These are phyloP conservation scores for Pseudogymnoascus sp. DNA, from an alignment of 2,329 filamentous ascomycete species.

Conservation along the genomic window DNA sequence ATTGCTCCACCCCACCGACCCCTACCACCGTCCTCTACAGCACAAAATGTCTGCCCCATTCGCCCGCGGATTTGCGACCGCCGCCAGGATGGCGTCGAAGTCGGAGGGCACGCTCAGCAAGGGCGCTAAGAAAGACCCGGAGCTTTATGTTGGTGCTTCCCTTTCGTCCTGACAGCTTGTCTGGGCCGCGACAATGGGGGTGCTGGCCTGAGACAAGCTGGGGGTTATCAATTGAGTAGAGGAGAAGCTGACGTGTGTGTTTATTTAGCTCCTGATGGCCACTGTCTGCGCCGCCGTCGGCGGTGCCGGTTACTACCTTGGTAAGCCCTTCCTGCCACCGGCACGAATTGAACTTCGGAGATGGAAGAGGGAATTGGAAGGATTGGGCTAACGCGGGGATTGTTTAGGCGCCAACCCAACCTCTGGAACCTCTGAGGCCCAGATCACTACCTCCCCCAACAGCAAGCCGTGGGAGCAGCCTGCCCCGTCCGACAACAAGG, in stretches of 20 bases:
- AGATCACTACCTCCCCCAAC: constrained; percentile 64
- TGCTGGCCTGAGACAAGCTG: neutral
- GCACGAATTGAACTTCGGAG: neutral
- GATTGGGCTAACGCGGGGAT: neutral
- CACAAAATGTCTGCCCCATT: constrained; percentile 27
- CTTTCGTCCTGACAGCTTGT: neutral
- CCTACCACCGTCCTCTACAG: neutral
- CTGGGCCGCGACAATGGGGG: neutral
- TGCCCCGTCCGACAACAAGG: constrained; percentile 53
- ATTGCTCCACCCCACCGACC: neutral
- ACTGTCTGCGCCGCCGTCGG: constrained; percentile 86
- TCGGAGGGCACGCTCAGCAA: constrained; percentile 45
- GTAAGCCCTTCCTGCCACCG: constrained; percentile 36
- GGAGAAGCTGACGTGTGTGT: neutral
- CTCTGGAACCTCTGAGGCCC: constrained; percentile 69
- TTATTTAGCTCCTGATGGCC: constrained; percentile 69
- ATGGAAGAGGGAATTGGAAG: neutral
- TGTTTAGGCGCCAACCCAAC: constrained; percentile 72
- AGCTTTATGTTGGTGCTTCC: constrained; percentile 55
- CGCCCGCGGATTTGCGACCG: constrained; percentile 28
- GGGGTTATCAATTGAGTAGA: neutral
- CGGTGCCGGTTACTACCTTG: constrained; percentile 85
- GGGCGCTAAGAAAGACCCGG: constrained; percentile 62
- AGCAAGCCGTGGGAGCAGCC: constrained; percentile 85
- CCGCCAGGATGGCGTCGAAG: constrained; percentile 30